These are phyloP conservation scores for Colletotrichum sp. DNA, from an alignment of 2,329 filamentous ascomycete genomes.

Conservation along the genomic window DNA sequence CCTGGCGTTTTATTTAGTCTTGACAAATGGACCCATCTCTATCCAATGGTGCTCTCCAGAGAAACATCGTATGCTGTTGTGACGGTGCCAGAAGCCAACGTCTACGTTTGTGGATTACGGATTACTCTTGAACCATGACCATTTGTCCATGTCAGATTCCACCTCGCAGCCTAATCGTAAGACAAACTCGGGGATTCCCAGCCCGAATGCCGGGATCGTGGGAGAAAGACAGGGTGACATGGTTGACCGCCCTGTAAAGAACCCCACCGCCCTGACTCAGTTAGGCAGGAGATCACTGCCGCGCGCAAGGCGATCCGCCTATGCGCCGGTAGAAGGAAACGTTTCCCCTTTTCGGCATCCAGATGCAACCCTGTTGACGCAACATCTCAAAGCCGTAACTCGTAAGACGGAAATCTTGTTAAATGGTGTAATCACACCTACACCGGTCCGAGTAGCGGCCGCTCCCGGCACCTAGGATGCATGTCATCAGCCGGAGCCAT, in stretches of 20 bases:
- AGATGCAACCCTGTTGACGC: not conserved
- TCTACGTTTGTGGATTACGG: not conserved
- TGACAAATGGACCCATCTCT: not conserved
- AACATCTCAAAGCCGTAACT: not conserved
- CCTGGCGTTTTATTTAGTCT: not conserved
- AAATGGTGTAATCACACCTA: not conserved
- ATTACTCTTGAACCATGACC: not conserved
- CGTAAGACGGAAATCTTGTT: not conserved
- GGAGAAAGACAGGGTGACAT: not conserved
- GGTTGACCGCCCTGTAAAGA: not conserved
- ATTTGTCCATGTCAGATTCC: not conserved
- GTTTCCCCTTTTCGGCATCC: not conserved
- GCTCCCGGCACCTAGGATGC: not conserved
- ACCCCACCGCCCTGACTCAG: not conserved
- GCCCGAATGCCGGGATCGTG: not conserved
- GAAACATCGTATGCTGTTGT: not conserved
- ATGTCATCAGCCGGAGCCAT: not conserved
- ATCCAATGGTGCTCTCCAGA: not conserved
- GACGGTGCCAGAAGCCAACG: accelerated
- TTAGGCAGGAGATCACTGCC: not conserved
- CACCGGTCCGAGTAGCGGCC: not conserved
- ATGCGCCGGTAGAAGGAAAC: not conserved
- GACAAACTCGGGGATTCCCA: not conserved
- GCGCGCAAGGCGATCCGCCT: not conserved
- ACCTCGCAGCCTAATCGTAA: not conserved